Conservation (phyloP, 345 rosid species). For the Bretschneidera sinensis region DNA sequence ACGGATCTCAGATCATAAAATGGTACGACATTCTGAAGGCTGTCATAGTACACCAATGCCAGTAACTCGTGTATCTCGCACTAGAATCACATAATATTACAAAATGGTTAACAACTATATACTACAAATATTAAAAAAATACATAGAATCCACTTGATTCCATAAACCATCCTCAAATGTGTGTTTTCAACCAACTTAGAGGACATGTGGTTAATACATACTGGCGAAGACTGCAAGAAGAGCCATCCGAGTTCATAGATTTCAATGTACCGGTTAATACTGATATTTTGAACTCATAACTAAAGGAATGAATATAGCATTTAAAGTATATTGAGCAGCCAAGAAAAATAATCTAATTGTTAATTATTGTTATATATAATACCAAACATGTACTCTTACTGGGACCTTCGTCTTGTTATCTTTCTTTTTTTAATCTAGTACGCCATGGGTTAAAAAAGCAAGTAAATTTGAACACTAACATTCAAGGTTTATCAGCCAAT, state of each 20-base stretch:
- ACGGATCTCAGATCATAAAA: slow-evolving; percentile 79
- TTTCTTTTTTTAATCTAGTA: slow-evolving; percentile 1
- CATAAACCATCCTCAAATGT: not conserved
- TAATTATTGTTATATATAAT: not conserved
- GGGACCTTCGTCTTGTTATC: not conserved
- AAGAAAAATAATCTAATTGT: too few species aligned
- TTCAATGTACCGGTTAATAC: not conserved
- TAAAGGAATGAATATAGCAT: not conserved
- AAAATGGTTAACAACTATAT: slow-evolving; percentile 20
- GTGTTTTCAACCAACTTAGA: too few species aligned
- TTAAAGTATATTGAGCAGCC: slow-evolving; percentile 2
- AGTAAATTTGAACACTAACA: not conserved
- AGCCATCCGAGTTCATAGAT: not conserved
- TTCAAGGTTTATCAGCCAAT: not conserved
- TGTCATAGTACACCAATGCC: slow-evolving; percentile 96
- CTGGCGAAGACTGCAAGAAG: not conserved
- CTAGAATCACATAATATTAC: slow-evolving; percentile 41
- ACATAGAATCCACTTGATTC: slow-evolving; percentile 7
- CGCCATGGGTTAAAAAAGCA: slow-evolving; percentile 6
- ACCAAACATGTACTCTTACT: not conserved
- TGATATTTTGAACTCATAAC: not conserved
- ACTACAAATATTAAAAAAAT: slow-evolving; percentile 5
- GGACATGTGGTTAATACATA: not conserved
- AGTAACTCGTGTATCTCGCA: slow-evolving; percentile 86
- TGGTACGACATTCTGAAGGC: slow-evolving; percentile 98